Conservation (phyloP, 148 eudicot genomes). For the Nepenthes mirabilis region DNA sequence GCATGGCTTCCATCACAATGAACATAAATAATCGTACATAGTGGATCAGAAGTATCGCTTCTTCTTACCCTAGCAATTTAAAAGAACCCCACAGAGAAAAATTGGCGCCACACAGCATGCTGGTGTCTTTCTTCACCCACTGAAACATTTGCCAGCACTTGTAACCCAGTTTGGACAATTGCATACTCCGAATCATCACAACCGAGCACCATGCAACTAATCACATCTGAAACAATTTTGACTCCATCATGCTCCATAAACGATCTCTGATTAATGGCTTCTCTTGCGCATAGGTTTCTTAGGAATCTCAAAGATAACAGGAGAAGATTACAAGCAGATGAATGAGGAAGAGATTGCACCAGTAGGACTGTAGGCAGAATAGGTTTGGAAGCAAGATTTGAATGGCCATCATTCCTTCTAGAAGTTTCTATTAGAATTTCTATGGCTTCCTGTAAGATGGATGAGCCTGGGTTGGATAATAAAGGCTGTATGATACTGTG, state of each 20-base stretch:
- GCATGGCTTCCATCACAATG: constrained; percentile 36
- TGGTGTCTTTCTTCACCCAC: constrained; percentile 60
- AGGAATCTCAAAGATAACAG: constrained; percentile 51
- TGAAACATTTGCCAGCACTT: constrained; percentile 67
- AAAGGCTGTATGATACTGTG: constrained; percentile 28
- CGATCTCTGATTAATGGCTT: constrained; percentile 37
- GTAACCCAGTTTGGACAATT: constrained; percentile 49
- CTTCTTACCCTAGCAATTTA: constrained; percentile 38
- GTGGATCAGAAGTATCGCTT: constrained; percentile 63
- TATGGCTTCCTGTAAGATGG: constrained; percentile 31
- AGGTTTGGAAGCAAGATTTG: constrained; percentile 38
- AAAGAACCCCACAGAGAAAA: constrained; percentile 39
- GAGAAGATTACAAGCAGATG: constrained; percentile 21
- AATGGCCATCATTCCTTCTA: constrained; percentile 40
- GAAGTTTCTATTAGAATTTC: constrained; percentile 37
- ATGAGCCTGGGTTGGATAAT: constrained; percentile 27
- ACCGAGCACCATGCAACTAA: constrained; percentile 13
- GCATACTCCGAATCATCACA: constrained; percentile 28
- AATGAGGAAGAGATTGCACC: constrained; percentile 25
- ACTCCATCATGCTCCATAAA: constrained; percentile 58
- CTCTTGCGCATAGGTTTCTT: constrained; percentile 84
- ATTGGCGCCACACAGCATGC: constrained; percentile 44
- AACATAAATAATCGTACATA: constrained; percentile 62
- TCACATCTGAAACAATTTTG: constrained; percentile 19
- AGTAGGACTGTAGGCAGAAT: constrained; percentile 29